phyloP scores from a whole-genome alignment of 495 filamentous ascomycete species.

The Apiosordaria backusii region DNA sequence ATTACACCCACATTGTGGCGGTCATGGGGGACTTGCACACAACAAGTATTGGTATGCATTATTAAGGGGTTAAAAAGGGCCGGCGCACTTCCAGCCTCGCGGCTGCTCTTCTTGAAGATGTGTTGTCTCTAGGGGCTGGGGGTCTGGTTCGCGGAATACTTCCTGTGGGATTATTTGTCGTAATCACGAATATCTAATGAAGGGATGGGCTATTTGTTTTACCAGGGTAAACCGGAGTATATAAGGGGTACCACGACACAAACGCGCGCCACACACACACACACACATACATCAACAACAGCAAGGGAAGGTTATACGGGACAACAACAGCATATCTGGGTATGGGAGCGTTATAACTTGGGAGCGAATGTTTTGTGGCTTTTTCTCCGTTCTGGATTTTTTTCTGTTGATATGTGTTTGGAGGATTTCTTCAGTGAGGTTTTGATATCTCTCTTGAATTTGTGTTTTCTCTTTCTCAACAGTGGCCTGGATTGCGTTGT shows the following conservation, averaged over 20 bases:
- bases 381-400: neutral
- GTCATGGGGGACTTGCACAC: neutral
- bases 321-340: neutral
- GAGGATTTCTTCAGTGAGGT: neutral
- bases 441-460: neutral
- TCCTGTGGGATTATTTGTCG: neutral
- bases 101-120: conserved; percentile 1
- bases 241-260: neutral
- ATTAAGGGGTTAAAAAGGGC: neutral
- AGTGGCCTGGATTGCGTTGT: neutral
- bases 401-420: neutral
- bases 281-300: conserved; percentile 1
- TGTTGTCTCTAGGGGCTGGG: neutral
- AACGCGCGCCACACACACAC: neutral
- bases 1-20: neutral
- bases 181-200: conserved; percentile 1
- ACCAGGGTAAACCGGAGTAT: neutral
- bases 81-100: neutral
- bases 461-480: neutral
- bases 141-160: neutral
- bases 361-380: neutral
- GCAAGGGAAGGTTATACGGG: neutral
- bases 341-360: neutral
- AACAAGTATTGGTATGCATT: conserved; percentile 1
- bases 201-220: neutral